A percentile compares a stretch with the other conserved stretches of the same genome.
phyloP scores from a whole-genome alignment of 78 protist species.

The Parvularia atlantis region DNA sequence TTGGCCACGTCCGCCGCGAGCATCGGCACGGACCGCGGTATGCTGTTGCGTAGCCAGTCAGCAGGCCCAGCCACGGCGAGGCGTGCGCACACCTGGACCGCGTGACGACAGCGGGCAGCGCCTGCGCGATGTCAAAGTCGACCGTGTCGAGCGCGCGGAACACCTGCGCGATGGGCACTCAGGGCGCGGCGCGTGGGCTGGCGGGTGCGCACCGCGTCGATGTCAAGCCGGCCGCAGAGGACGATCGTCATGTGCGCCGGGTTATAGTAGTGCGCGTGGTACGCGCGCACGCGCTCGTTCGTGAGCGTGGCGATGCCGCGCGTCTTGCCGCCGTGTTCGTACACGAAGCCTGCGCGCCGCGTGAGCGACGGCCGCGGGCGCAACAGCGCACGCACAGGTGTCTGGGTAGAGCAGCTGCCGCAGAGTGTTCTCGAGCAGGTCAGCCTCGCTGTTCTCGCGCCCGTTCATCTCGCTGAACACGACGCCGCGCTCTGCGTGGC shows the following conservation, averaged over 20 bases:
- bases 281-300: constrained; percentile 19
- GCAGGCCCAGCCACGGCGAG: no score
- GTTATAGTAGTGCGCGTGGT: constrained; percentile 34
- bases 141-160: no score
- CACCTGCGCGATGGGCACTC: no score
- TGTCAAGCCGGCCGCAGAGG: constrained; percentile 29
- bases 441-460: neutral
- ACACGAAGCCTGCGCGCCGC: constrained; percentile 3
- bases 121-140: no score
- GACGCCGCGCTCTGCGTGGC: neutral
- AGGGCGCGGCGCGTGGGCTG: no score
- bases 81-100: no score
- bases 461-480: neutral
- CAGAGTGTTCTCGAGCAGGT: neutral
- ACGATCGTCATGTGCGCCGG: constrained; percentile 30
- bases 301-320: constrained; percentile 14
- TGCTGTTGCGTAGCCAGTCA: no score
- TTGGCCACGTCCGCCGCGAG: no score
- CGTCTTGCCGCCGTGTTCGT: constrained; percentile 35
- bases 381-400: constrained; percentile 16
- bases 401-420: constrained; percentile 17
- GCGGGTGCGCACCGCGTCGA: constrained; percentile 1
- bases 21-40: no score
- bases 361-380: neutral
- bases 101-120: no score